These are phyloP conservation scores for Colletotrichum viniferum DNA, from an alignment of 2,329 filamentous ascomycete genomes.

Conservation along the genomic window DNA sequence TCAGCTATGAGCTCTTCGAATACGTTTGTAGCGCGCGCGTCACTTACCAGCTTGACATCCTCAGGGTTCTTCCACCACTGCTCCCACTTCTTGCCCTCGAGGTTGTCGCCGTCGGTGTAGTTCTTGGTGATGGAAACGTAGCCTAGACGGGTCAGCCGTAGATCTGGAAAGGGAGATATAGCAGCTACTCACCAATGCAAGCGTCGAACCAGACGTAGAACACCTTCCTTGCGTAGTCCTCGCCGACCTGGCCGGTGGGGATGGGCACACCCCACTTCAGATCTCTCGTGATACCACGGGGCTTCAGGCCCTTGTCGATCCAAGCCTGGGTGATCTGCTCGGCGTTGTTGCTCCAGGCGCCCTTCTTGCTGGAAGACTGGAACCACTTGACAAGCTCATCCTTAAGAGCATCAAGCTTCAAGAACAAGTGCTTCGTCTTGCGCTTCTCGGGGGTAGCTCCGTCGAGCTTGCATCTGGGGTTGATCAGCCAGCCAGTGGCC, in stretches of 20 bases:
- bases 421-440: constrained; percentile 88
- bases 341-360: constrained; percentile 78
- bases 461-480: constrained; percentile 91
- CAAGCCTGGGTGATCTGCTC: constrained; percentile 79
- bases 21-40: background rate
- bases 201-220: constrained; percentile 70
- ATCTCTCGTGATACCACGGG: constrained; percentile 89
- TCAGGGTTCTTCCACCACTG: constrained; percentile 94
- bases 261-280: constrained; percentile 83
- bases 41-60: constrained; percentile 70
- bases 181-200: constrained; percentile 3
- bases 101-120: constrained; percentile 67
- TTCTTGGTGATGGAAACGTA: constrained; percentile 95
- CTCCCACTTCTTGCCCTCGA: constrained; percentile 74
- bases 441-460: constrained; percentile 78
- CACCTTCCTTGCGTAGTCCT: constrained; percentile 68
- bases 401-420: constrained; percentile 85
- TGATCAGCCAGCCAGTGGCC: constrained; percentile 64
- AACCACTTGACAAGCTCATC: constrained; percentile 80
- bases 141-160: constrained; percentile 53
- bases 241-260: constrained; percentile 50
- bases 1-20: background rate
- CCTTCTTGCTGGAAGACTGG: constrained; percentile 72
- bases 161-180: rapidly evolving
- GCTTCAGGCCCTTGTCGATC: constrained; percentile 83